Evolutionary conservation across 192 early-diverging fungal genomes (phyloP), one percentile per base, ranked within the genome.

Genomic region (Podila epigama): DNA sequence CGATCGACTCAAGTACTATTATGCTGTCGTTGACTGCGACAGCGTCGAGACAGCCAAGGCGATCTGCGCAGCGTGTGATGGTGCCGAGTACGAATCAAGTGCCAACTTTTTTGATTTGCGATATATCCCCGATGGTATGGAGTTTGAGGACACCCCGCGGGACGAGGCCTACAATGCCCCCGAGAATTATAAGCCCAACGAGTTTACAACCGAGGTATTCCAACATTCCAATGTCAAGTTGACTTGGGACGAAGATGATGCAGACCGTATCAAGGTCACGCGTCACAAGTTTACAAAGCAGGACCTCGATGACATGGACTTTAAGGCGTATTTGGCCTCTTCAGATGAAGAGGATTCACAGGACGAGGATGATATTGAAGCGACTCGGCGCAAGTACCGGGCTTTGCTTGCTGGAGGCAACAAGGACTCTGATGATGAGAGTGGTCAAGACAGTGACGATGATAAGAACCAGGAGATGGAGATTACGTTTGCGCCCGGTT

Each of bases 241-340:
- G 37, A 96, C 95, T 0, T 99, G 97, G 97, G 97, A 99, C 57
- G 88, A 91, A 22, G 97, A 99, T 50, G 96, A 96, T 69, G 88
- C 92, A 8, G 92, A 94, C 34, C 88, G 97, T 39, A 83, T 91
- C 16, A 85, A 87, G 42, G 68, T 93, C 16, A 98, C 92, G 1
- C 87, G 92, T 11, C 89, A 92, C 42, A 90, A 89, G 44, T 95
- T 99, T 59, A 92, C 90, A 1, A 91, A 95, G 59, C 90, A 97
- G 44, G 94, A 99, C 41, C 64, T 98, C 27, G 88, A 94, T 51
- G 87, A 91, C 7, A 92, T 97, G 89, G 96, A 99, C 75, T 96
- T 99, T 72, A 90, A 92, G 57, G 87, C 89, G 0, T 95, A 95
- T 51, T 66, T 99, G 31, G 97, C 96, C 3, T 91, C 90, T 4